These are phyloP conservation scores for Amaranthus palmeri DNA, from an alignment of 148 eudicot genomes.

Conservation along the genomic window DNA sequence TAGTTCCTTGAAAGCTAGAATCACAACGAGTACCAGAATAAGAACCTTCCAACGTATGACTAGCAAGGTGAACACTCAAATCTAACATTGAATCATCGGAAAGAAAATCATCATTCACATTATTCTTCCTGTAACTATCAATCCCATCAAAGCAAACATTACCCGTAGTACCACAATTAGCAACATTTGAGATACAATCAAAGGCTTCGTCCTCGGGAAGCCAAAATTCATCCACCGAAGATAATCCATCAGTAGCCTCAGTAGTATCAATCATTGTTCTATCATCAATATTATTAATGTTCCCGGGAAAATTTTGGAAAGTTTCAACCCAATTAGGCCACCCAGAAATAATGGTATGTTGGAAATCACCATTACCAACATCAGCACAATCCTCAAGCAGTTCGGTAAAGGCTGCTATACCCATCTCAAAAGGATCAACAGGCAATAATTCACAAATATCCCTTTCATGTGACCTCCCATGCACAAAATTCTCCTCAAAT, in stretches of 20 bases:
- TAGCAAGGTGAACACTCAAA: slow-evolving; percentile 8
- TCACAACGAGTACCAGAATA: slow-evolving; percentile 2
- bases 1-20: slow-evolving; percentile 8
- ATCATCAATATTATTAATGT: slow-evolving; percentile 22
- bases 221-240: slow-evolving; percentile 18
- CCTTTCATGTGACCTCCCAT: slow-evolving; percentile 37
- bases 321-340: slow-evolving; percentile 42
- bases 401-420: slow-evolving; percentile 76
- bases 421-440: slow-evolving; percentile 91
- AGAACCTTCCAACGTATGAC: slow-evolving; percentile 11
- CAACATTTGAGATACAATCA: slow-evolving; percentile 18
- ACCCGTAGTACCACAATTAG: slow-evolving; percentile 10
- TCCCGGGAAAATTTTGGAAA: slow-evolving; percentile 38
- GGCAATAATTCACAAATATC: slow-evolving; percentile 78
- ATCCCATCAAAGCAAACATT: slow-evolving; percentile 1
- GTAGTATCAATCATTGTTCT: slow-evolving; percentile 15
- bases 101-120: neutral
- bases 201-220: slow-evolving; percentile 16
- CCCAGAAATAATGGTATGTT: slow-evolving; percentile 36
- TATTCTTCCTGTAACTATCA: slow-evolving; percentile 1
- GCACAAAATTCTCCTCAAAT: slow-evolving; percentile 51
- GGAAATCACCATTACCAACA: slow-evolving; percentile 30
- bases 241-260: slow-evolving; percentile 3
- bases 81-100: slow-evolving; percentile 20
- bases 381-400: slow-evolving; percentile 52